Base-by-base conservation (phyloP, 2,329 filamentous ascomycete genomes). In the Leptoxyphium fumago region DNA sequence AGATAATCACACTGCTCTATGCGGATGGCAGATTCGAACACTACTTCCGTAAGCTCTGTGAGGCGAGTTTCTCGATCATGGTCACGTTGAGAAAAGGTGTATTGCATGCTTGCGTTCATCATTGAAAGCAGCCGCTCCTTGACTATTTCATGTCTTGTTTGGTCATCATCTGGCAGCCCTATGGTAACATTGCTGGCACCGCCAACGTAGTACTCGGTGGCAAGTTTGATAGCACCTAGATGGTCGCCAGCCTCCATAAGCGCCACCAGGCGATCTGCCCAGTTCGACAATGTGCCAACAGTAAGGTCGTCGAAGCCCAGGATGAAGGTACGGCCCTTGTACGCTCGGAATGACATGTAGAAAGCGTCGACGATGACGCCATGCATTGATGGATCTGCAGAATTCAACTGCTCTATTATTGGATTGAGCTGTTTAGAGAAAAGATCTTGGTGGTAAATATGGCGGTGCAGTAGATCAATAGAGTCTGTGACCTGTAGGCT, bases 191-290 rank as follows among this genome's bases (percentile, higher is more conserved):
- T 95, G 61, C 95, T 86, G n/a, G 85, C 78, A 56, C 87, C 80
- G 18, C 91, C 91, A 7, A 78, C 81, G 59, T 94, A 96, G 63
- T 96, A 98, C 1, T 82, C 83, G 1, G 87, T 94, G 9, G 89
- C 93, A 46, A 98, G 72, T 50, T 82, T 76, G 47, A 98, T 94
- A 1, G 91, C 88, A 10, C 79, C 83, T 50, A 98, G 83, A 57
- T 94, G 94, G 62, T 96, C 87, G n/a, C 91, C 91, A 45, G 87
- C 78, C 60, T 96, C 88, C 84, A 98, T 95, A 53, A 96, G 71
- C 0, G 89, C 88, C 51, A 95, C 79, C 14, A 98, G 69, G 36
- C 91, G 75, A 62, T 98, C 91, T 2, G 91, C 89, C 91, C 91
- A 98, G 53, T 98, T 98, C 0, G 91, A 96, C 29, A 98, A 66